Evolutionary conservation across 768 basidiomycete genomes (phyloP), one percentile per base, ranked within the genome.

Genomic region (Russula lepida): DNA sequence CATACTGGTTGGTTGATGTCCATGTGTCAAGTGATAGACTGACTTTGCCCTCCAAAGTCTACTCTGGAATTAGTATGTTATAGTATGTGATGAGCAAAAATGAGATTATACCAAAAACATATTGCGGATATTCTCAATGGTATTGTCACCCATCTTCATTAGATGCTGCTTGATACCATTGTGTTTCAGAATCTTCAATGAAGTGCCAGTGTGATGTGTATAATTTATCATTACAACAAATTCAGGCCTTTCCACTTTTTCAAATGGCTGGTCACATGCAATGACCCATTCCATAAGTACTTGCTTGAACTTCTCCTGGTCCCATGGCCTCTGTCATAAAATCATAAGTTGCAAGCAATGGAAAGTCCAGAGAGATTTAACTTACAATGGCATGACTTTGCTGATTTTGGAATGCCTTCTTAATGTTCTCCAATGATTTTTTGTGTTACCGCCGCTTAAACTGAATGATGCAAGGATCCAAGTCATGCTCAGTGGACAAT

Each of bases 221-320:
- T 8, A 13, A 8, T 27, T n/a, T 17, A 49, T 49, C 48, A 49
- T 17, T 0, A 3, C 19, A 3, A 30, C 4, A 4, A 49, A 49
- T n/a, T 49, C 19, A 2, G 48, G 28, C 63, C 54, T 54, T 58
- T 68, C 12, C 2, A 51, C 49, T 19, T 51, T 4, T 3, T 51
- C 49, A 23, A 51, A 51, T 1, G 32, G 49, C 12, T 32, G 49
- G 32, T 51, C 32, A 13, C 49, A 51, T 9, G 32, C 5, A 5
- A 51, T 12, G 12, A 51, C 2, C 49, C 32, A 51, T 21, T 33
- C 32, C 6, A n/a, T 30, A 4, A 30, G 0, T 1, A 9, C 3
- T 30, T 49, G 17, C 19, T 49, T 17, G 11, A 49, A 49, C 19
- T 30, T 49, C 4, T 30, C 48, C 28, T 49, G 48, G 28, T 49